phyloP scores from a whole-genome alignment of 2,329 filamentous ascomycete species.

The Sclerotinia borealis region DNA sequence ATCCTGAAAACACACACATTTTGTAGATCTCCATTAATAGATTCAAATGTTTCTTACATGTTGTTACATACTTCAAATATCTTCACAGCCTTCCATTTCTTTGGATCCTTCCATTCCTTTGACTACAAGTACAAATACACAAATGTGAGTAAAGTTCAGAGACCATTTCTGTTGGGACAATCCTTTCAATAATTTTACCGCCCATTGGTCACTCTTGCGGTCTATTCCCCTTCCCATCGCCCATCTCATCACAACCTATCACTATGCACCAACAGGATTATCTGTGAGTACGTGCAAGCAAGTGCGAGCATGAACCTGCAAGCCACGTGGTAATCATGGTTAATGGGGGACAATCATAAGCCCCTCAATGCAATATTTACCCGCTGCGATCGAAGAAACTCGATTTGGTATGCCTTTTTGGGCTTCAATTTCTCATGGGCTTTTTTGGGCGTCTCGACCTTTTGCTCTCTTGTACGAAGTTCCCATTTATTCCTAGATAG shows the following conservation, averaged over 20 bases:
- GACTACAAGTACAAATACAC: neutral
- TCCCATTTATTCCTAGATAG: slow-evolving; percentile 1
- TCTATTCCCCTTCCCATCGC: neutral
- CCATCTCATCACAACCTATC: slow-evolving; percentile 13
- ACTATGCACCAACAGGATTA: neutral
- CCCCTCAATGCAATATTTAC: slow-evolving; percentile 7
- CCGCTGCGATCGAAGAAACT: slow-evolving; percentile 10
- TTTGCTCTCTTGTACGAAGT: neutral
- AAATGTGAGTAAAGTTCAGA: neutral
- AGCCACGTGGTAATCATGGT: neutral
- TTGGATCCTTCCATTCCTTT: slow-evolving; percentile 1
- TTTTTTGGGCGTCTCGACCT: slow-evolving; percentile 9
- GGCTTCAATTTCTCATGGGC: slow-evolving; percentile 1
- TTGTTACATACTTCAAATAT: neutral
- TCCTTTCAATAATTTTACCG: slow-evolving; percentile 10
- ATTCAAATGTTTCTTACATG: neutral
- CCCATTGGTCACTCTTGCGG: slow-evolving; percentile 3
- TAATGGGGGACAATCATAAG: neutral
- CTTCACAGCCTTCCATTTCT: neutral
- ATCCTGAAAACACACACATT: neutral
- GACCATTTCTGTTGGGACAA: neutral
- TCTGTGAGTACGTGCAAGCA: neutral
- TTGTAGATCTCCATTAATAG: neutral
- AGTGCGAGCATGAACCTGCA: neutral
- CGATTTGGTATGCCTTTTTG: neutral